Evolutionary conservation across 768 basidiomycete species (phyloP).

Genomic region (Thelephora aurantiotincta): DNA sequence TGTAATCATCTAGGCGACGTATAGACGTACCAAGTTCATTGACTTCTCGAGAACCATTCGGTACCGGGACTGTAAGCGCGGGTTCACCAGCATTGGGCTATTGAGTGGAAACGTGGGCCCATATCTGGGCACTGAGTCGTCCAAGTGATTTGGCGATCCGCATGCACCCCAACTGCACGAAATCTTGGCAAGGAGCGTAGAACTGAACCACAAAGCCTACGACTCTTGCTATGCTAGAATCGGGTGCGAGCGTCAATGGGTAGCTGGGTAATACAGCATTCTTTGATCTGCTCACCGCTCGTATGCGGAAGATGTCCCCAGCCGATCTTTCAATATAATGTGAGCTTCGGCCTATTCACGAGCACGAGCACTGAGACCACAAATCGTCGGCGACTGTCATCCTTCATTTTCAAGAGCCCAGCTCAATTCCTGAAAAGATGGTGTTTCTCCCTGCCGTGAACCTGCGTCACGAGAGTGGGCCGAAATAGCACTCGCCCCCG

Average conservation of each 20-base stretch:
- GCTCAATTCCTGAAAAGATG: too few species aligned
- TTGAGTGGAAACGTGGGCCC: conserved; percentile 39
- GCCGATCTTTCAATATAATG: too few species aligned
- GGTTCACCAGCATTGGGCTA: conserved; percentile 18
- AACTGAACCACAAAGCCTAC: conserved; percentile 62
- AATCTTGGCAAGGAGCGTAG: conserved; percentile 36
- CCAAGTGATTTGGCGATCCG: neutral
- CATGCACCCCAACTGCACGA: conserved; percentile 39
- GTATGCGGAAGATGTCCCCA: conserved; percentile 61
- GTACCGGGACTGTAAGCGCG: conserved; percentile 16
- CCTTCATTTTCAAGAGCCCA: too few species aligned
- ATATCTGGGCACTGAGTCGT: conserved; percentile 24
- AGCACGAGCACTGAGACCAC: too few species aligned
- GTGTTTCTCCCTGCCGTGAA: too few species aligned
- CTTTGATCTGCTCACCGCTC: conserved; percentile 26
- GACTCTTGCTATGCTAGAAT: conserved; percentile 46
- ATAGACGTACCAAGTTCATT: conserved; percentile 45
- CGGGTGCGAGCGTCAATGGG: too few species aligned
- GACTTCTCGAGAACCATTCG: conserved; percentile 54
- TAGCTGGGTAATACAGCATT: too few species aligned
- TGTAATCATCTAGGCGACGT: neutral
- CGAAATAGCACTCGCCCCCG: too few species aligned
- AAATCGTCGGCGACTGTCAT: too few species aligned
- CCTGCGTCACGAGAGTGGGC: too few species aligned
- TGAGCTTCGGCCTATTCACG: too few species aligned